Evolutionary conservation across 1,284 basidiomycete species (phyloP), one percentile per base, ranked within the genome.

Genomic region (Boletellus deceptivus): DNA sequence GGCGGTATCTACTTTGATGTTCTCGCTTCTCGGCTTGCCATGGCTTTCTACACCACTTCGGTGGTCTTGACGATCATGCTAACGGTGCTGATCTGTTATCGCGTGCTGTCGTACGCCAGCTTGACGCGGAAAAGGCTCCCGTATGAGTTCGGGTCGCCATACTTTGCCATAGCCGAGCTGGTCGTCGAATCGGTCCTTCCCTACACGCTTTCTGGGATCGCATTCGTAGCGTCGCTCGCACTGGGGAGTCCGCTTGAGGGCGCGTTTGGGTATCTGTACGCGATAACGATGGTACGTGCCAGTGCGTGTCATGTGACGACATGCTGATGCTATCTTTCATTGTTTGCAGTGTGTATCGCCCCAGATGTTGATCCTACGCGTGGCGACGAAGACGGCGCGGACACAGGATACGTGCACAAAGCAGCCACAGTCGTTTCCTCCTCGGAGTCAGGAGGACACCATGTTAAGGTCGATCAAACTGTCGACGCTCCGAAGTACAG

Each of bases 151-250:
- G 48, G 45, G 0, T 44, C 38, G 3, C 31, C 29, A 1, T 59
- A 62, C 48, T 43, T 51, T 13, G 14, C 31, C 10, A 18, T 48
- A 2, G 42, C 34, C 1, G 11, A 18, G 8, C 27, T 60, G 13
- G 20, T 64, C 7, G 38, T 61, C 38, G 59, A 61, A 43, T 52
- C 60, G 4, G 50, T 53, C 9, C 25, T 62, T 16, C 61, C 52
- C 31, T 55, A 46, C 35, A 57, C 54, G 18, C 29, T 59, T 9
- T 49, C 45, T 17, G 53, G 59, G 5, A 46, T 61, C 34, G 51
- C 53, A 4, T 52, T 57, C 13, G 8, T 53, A n/a, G 36, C 55
- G 8, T 40, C 52, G n/a, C 40, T 51, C 14, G 52, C 37, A 3
- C 8, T 47, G 1, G 22, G 18, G n/a, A 59, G 48, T 24, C 27